Percentiles rank a stretch among this genome's conserved stretches.
Conservation (phyloP, 2,329 filamentous ascomycete genomes). For the Ophiocordyceps unilateralis region DNA sequence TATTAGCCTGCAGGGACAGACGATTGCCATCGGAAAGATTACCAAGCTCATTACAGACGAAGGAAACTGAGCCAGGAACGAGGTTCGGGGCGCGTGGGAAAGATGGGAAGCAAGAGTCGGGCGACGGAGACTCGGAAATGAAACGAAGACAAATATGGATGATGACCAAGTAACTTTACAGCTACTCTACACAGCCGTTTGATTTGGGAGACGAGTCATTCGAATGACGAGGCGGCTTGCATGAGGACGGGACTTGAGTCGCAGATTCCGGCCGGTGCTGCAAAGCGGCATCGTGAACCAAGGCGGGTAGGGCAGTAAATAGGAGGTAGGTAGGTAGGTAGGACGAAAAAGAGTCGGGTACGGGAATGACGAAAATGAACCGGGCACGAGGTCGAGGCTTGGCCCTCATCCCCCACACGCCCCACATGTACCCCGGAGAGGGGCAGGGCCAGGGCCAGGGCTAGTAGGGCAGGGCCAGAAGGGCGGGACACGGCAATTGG, state of each 20-base stretch:
- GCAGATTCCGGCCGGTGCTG: too few relatives aligned
- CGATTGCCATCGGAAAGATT: conserved; percentile 98
- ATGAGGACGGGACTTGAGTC: neutral
- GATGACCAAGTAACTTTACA: too few relatives aligned
- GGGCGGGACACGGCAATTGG: too few relatives aligned
- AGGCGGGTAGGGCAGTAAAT: too few relatives aligned
- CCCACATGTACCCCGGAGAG: neutral
- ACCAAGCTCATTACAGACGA: conserved; percentile 54
- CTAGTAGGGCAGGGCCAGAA: neutral
- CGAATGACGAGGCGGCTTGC: too few relatives aligned
- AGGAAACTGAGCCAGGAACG: neutral
- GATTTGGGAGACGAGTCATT: too few relatives aligned
- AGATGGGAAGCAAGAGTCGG: neutral
- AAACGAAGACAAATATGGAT: neutral
- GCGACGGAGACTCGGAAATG: neutral
- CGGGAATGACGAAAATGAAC: too few relatives aligned
- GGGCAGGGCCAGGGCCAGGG: neutral
- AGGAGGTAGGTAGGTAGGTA: neutral
- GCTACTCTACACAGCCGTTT: too few relatives aligned
- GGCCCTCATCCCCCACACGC: neutral
- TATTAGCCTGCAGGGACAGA: conserved; percentile 57
- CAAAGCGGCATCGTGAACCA: conserved; percentile 1
- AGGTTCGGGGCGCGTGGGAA: neutral
- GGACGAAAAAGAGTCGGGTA: conserved; percentile 11
- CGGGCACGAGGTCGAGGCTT: neutral